Evolutionary conservation across 1,284 basidiomycete genomes (phyloP).

Genomic region (Trametes versicolor): DNA sequence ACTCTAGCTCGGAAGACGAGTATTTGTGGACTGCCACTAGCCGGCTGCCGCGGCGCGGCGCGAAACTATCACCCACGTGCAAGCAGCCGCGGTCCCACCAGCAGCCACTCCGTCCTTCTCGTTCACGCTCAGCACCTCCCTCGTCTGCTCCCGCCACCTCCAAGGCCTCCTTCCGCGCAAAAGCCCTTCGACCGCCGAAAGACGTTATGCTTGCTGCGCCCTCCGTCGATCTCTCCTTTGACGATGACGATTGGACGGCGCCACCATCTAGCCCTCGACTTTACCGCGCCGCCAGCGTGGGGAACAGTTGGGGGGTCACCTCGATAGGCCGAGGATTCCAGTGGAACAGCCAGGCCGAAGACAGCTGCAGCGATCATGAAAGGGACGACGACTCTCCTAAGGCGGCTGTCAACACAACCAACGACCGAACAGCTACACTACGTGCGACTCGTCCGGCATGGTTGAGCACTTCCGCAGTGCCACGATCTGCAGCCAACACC

Average conservation of each 20-base stretch:
- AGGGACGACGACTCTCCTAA: slow-evolving; percentile 10
- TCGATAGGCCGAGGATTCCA: slow-evolving; percentile 84
- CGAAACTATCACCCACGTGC: slow-evolving; percentile 37
- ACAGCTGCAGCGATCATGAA: slow-evolving; percentile 32
- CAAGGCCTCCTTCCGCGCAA: slow-evolving; percentile 26
- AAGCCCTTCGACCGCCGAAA: slow-evolving; percentile 31
- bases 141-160: slow-evolving; percentile 38
- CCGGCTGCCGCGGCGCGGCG: slow-evolving; percentile 39
- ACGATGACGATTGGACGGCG: slow-evolving; percentile 63
- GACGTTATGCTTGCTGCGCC: slow-evolving; percentile 65
- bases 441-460: slow-evolving; percentile 35
- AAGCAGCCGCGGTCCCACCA: slow-evolving; percentile 34
- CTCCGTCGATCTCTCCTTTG: slow-evolving; percentile 67
- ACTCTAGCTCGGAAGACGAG: slow-evolving; percentile 43
- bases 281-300: slow-evolving; percentile 70
- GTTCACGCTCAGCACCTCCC: slow-evolving; percentile 46
- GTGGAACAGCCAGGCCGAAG: slow-evolving; percentile 61
- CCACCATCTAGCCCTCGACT: slow-evolving; percentile 52
- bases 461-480: slow-evolving; percentile 37
- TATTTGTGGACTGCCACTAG: slow-evolving; percentile 43
- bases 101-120: slow-evolving; percentile 39
- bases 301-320: slow-evolving; percentile 83
- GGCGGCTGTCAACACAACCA: slow-evolving; percentile 19
- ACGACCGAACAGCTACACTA: slow-evolving; percentile 24
- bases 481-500: slow-evolving; percentile 31